Conservation (phyloP, 2,329 filamentous ascomycete species). For the Claviceps maximensis region DNA sequence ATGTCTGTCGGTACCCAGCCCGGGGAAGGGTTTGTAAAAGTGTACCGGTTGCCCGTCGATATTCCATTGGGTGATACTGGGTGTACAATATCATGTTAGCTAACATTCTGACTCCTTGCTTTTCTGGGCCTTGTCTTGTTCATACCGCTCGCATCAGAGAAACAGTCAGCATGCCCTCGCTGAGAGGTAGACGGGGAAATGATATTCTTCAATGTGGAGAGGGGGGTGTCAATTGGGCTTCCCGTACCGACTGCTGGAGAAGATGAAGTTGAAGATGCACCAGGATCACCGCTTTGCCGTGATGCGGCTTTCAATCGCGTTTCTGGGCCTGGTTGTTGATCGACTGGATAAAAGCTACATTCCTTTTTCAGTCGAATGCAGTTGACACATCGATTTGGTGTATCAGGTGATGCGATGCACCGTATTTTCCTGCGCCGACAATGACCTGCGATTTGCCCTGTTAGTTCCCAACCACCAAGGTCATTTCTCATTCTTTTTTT, state of each 20-base stretch:
- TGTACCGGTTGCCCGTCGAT: constrained; percentile 20
- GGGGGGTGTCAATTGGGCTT: constrained; percentile 27
- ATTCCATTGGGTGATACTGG: constrained; percentile 23
- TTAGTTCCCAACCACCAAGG: neutral
- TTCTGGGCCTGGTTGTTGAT: constrained; percentile 50
- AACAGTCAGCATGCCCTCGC: constrained; percentile 22
- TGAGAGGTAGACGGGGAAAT: constrained; percentile 16
- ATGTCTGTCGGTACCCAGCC: constrained; percentile 34
- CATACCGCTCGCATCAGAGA: constrained; percentile 32
- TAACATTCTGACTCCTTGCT: neutral
- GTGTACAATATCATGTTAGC: neutral
- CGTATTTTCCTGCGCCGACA: constrained; percentile 89
- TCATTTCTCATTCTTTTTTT: neutral
- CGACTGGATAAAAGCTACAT: constrained; percentile 83
- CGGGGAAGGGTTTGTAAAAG: constrained; percentile 24
- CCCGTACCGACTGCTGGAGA: constrained; percentile 33
- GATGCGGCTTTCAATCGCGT: constrained; percentile 28
- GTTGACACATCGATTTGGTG: constrained; percentile 74
- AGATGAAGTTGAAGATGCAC: constrained; percentile 31
- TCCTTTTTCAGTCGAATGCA: constrained; percentile 92
- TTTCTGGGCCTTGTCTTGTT: constrained; percentile 4
- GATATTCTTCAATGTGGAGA: neutral
- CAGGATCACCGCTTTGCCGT: constrained; percentile 25
- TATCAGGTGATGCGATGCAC: constrained; percentile 65
- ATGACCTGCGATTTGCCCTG: constrained; percentile 46